Evolutionary conservation across 2,329 filamentous ascomycete genomes (phyloP), one percentile per base, ranked within the genome.

Genomic region (Fusarium fracticaudum): DNA sequence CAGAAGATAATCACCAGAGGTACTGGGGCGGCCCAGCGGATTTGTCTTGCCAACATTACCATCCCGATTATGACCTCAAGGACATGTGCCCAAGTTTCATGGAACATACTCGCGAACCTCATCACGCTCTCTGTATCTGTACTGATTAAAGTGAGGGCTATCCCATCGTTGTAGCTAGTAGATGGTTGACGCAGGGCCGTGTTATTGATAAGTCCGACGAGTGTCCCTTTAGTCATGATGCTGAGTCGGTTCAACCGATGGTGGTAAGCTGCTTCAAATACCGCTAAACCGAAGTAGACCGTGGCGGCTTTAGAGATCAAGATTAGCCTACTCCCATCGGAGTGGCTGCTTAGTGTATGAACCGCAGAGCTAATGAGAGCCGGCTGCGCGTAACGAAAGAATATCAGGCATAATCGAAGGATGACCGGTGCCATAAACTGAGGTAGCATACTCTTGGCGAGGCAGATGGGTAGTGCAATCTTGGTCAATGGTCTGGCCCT

Each of bases 271-370:
- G 43, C 24, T 31, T 50, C 20, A 14, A 47, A 50, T 2, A 60
- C 43, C 1, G 43, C 57, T 29, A 60, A 2, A 2, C 57, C 57
- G 3, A n/a, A 22, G 20, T 60, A 60, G 1, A 50, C 20, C 3
- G 6, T 5, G 3, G 38, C 22, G 8, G 26, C 38, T 14, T 57
- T 29, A 1, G 31, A 1, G 4, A 60, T 50, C 10, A 50, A 3
- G 4, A 38, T 18, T 6, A 15, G 4, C 17, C 38, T 24, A 15
- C 4, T 3, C 3, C 6, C 38, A 1, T 8, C 2, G 1, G 41
- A 38, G 3, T 31, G 10, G 8, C 11, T 12, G 3, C 43, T 9
- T 3, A 60, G 43, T 5, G 4, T 38, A 4, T n/a, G 43, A n/a
- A 60, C 14, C 2, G 24, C 43, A 24, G 57, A 50, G 24, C 31